Base-by-base conservation (phyloP, 2,329 filamentous ascomycete species). In the Pseudovirgaria hyperparasitica region DNA sequence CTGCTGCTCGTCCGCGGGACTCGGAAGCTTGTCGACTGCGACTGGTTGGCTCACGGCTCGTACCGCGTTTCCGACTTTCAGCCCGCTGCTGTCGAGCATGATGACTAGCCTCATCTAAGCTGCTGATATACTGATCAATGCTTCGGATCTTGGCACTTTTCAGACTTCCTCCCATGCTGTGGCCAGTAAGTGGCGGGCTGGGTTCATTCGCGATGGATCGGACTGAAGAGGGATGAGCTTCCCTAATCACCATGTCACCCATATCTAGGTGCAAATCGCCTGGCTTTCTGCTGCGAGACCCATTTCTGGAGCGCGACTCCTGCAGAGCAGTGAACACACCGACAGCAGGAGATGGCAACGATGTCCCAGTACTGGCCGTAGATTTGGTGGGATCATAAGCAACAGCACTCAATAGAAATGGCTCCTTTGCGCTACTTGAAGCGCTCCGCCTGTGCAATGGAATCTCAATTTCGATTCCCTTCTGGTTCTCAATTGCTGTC, bases 101-200 rank as follows among this genome's bases (percentile, higher is more conserved):
- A 32, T 72, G 68, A 30, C 74, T 73, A 7, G 82, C 81, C 26
- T 82, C 70, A 18, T 92, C 84, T 2, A 93, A 58, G 46, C 82
- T 90, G 54, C 75, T 82, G 37, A 92, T 86, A 46, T 90, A 92
- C 36, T 86, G 76, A 39, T 92, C 81, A 19, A 82, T 68, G 37
- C 72, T 82, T 35, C 74, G 70, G 21, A 65, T 67, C 39, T 70
- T 76, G 8, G 67, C 58, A 34, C 67, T 70, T 22, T 54, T 55
- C 12, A 70, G 58, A 40, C 70, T 76, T 28, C 64, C 57, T 22
- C 41, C 49, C n/a, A n/a, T n/a, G n/a, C n/a, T n/a, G 20, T 50
- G 61, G 25, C 27, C 30, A 2, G 53, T 55, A 31, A 55, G 32
- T 5, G 52, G 52, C 21, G 54, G 51, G 58, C 63, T 25, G 63